Evolutionary conservation across 202 grass and related monocot species (phyloP).

Genomic region (Panicum hallii): DNA sequence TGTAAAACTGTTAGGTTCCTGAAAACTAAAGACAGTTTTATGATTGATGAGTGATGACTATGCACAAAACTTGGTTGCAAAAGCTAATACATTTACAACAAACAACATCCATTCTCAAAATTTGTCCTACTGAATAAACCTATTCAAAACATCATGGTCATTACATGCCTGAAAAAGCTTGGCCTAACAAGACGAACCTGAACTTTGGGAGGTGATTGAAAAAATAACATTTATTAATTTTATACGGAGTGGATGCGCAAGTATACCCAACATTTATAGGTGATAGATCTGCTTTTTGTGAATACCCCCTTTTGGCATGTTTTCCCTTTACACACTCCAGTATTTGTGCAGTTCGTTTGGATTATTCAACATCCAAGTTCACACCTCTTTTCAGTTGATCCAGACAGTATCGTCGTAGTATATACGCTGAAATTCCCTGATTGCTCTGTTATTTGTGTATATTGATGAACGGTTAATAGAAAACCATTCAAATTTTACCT

Average conservation of each 20-base stretch:
- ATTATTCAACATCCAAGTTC: neutral
- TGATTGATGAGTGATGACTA: constrained; percentile 33
- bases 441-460: neutral
- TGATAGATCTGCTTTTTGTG: neutral
- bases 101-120: neutral
- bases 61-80: neutral
- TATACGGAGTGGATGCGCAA: neutral
- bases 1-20: neutral
- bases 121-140: neutral
- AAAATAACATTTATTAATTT: neutral
- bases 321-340: neutral
- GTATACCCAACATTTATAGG: neutral
- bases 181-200: neutral
- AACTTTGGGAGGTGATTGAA: neutral
- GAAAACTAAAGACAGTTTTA: neutral
- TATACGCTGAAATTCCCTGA: neutral
- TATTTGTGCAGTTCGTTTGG: constrained; percentile 10
- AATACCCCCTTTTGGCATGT: neutral
- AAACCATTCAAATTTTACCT: neutral
- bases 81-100: neutral
- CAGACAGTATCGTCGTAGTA: neutral
- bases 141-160: neutral
- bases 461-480: neutral
- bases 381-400: constrained; percentile 7
- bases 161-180: neutral